Base-by-base conservation (phyloP, 495 filamentous ascomycete genomes). In the Penicillium coprophilum region DNA sequence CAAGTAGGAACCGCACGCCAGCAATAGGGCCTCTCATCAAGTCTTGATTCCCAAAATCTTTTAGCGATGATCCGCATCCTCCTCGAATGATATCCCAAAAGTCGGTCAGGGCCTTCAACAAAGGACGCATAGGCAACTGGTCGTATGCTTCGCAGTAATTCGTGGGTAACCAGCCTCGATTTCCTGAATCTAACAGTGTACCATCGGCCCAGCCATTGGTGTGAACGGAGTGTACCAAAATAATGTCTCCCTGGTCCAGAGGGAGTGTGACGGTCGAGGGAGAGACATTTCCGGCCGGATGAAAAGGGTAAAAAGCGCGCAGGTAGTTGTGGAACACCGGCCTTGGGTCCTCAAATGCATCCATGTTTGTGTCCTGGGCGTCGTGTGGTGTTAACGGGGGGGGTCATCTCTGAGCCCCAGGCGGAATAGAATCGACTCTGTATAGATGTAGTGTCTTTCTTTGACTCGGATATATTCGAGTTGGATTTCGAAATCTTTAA, bases 151-250 rank as follows among this genome's bases (percentile, higher is more conserved):
- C 91, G 77, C 95, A 99, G 69, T 97, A 97, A 70, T 99, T 99
- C 4, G 95, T 97, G 28, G 95, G 95, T 55, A 99, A 77, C 95
- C 95, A 99, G 54, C 95, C 95, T 63, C 95, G 83, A 53, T 87
- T 87, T 17, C 93, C 94, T 12, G 90, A 88, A 50, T 88, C 82
- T 50, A 99, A 73, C 43, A 96, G 78, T n/a, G 95, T 99, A 39
- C 95, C 95, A 71, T 99, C 95, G 39, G 94, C 95, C 95, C 95
- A 99, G 63, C 95, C 95, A 77, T 96, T 99, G 47, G 90, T 91
- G 74, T 99, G 95, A 61, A 99, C 88, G 13, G 94, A 96, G 71
- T 99, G 95, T 32, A 99, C 86, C 53, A 99, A 72, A 49, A 99
- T 89, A 21, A 99, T 83, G 62, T 97, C 95, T 50, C 94, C 95